These are phyloP conservation scores for Marsdenia floribunda DNA, from an alignment of 257 asterid species.

Conservation along the genomic window DNA sequence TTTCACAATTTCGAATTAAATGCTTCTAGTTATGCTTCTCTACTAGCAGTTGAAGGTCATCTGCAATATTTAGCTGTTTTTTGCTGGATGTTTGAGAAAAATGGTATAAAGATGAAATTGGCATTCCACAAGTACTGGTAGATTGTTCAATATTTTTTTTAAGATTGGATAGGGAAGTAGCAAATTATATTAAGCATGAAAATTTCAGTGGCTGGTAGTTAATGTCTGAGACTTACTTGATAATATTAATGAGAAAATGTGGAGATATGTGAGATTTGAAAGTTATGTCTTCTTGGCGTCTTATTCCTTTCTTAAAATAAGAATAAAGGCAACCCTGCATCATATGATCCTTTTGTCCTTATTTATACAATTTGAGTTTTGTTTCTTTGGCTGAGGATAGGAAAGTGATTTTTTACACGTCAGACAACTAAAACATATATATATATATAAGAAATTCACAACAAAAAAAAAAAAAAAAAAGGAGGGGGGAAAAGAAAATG, in stretches of 20 bases:
- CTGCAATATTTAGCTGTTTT: background rate
- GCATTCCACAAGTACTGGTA: background rate
- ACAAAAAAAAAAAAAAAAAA: no score
- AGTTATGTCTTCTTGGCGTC: background rate
- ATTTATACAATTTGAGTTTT: background rate
- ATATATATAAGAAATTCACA: no score
- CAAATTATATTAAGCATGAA: slow-evolving; percentile 5
- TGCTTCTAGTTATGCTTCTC: background rate
- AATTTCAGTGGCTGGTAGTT: slow-evolving; percentile 1
- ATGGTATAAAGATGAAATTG: background rate
- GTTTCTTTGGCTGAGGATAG: background rate
- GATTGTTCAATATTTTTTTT: background rate
- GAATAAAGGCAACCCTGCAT: background rate
- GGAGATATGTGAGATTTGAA: background rate
- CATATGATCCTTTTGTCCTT: background rate
- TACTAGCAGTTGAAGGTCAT: background rate
- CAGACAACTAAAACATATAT: no score
- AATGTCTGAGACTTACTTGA: background rate
- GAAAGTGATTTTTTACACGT: background rate
- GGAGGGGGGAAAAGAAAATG: no score
- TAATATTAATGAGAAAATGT: background rate
- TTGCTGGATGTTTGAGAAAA: background rate
- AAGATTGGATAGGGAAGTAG: background rate
- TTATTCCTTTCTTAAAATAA: background rate
- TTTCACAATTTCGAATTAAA: background rate